These are phyloP conservation scores for Chlorella sp. DNA, from an alignment of 139 green algal species.

Conservation along the genomic window DNA sequence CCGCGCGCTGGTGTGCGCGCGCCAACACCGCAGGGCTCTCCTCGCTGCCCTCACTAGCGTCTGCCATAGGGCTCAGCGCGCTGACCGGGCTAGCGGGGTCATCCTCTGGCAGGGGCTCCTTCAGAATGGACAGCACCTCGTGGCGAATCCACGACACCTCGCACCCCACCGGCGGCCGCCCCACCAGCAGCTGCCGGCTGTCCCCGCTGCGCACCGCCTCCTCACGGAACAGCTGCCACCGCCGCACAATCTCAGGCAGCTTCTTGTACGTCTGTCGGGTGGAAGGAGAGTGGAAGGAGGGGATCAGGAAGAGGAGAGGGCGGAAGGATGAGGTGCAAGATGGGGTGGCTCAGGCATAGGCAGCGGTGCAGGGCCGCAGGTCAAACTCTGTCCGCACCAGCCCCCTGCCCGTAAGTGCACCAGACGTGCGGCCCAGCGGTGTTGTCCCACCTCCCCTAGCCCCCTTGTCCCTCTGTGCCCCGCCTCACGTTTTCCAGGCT, in stretches of 20 bases:
- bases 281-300: too few relatives aligned
- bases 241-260: slow-evolving; percentile 50
- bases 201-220: slow-evolving; percentile 36
- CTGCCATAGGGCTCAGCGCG: background rate
- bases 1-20: background rate
- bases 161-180: slow-evolving; percentile 43
- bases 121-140: slow-evolving; percentile 27
- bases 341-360: background rate
- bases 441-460: background rate
- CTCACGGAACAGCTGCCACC: slow-evolving; percentile 46
- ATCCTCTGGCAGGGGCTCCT: slow-evolving; percentile 7
- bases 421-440: background rate
- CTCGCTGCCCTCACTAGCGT: slow-evolving; percentile 6
- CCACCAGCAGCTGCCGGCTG: slow-evolving; percentile 44
- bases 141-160: slow-evolving; percentile 36
- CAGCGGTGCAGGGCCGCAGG: background rate
- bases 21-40: background rate
- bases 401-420: background rate
- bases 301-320: background rate
- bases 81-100: slow-evolving; percentile 2
- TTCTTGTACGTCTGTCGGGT: slow-evolving; percentile 31
- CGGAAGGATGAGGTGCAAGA: background rate
- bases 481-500: slow-evolving; percentile 38
- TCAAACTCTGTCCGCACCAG: background rate
- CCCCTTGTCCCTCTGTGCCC: background rate